Evolutionary conservation across 163 green algal species (phyloP), one percentile per base, ranked within the genome.

Genomic region (Chlamydomonas reinhardtii): DNA sequence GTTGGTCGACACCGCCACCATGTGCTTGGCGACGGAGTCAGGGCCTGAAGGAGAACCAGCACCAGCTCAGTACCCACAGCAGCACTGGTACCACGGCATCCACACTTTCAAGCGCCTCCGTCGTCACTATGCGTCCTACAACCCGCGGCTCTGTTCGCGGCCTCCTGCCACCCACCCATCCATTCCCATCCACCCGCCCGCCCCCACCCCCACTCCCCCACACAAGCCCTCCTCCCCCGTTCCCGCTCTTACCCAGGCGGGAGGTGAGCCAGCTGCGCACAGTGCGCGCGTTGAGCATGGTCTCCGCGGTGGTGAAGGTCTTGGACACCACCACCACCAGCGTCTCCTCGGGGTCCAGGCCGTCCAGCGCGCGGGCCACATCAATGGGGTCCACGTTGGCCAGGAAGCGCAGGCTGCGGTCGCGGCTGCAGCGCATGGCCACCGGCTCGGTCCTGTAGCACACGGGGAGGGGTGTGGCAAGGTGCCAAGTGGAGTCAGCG

Each of bases 331-430:
- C 95, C 25, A 99, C 96, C 54, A 98, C 96, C 82, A 99, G 91
- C 24, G 98, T 99, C 56, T 96, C 96, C 91, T 99, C 98, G 39
- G 94, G 96, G 81, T 99, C 94, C 32, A 99, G 93, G 0, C 93
- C 92, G 22, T 97, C 93, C 64, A 99, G 95, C 1, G 97, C 95
- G 56, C 93, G 91, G 31, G 98, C 98, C 65, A 99, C 97, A 82
- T 99, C 98, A 68, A 99, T 98, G 62, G 98, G 98, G 92, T 99
- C 98, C n/a, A 99, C 98, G 90, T 99, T 99, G 73, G 98, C 98
- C 74, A 99, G 91, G 94, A 99, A 99, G 59, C 92, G 93, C 85
- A 99, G 93, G 35, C 91, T 85, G 69, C 97, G 93, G 24, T 95
- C 96, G 27, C 89, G 74, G 22, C 93, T 93, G 70, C 83, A 83